These are phyloP conservation scores for Collybia sp. DNA, from an alignment of 768 basidiomycete species.

Conservation along the genomic window DNA sequence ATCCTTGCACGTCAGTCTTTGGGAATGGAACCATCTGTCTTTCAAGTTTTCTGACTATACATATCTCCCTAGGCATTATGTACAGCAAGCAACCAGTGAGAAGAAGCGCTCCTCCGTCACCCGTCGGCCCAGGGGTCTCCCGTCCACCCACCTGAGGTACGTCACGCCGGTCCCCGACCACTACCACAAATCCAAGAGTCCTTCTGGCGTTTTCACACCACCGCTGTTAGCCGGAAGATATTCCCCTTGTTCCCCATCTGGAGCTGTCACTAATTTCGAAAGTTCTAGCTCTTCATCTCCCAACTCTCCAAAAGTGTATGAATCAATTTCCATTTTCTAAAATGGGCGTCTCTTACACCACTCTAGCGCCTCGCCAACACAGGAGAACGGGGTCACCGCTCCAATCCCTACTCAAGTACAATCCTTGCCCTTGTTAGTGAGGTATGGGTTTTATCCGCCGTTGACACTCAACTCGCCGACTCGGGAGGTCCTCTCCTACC, in stretches of 20 bases:
- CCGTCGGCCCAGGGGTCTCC: constrained; percentile 63
- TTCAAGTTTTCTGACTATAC: constrained; percentile 1
- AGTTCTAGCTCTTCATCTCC: constrained; percentile 26
- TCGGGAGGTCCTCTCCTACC: constrained; percentile 61
- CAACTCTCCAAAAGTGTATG: constrained; percentile 34
- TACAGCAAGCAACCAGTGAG: constrained; percentile 83
- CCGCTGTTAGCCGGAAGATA: constrained; percentile 18
- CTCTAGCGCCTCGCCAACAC: constrained; percentile 23
- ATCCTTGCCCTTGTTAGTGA: constrained; percentile 35
- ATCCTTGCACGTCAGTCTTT: constrained; percentile 81
- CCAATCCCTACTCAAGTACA: constrained; percentile 16
- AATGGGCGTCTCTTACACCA: constrained; percentile 13
- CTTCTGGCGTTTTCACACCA: constrained; percentile 16
- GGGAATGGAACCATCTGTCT: constrained; percentile 9
- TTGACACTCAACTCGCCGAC: constrained; percentile 59
- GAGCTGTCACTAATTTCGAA: constrained; percentile 13
- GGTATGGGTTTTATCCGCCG: constrained; percentile 45
- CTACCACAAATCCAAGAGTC: constrained; percentile 18
- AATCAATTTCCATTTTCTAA: constrained; percentile 3
- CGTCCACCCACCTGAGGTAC: constrained; percentile 40
- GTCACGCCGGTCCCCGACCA: constrained; percentile 21
- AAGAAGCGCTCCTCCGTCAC: constrained; percentile 62
- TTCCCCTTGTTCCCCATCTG: constrained; percentile 8
- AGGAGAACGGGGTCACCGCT: constrained; percentile 20
- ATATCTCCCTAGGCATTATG: constrained; percentile 51